Conservation (phyloP, 2,329 filamentous ascomycete genomes). For the Penicillium sp. region DNA sequence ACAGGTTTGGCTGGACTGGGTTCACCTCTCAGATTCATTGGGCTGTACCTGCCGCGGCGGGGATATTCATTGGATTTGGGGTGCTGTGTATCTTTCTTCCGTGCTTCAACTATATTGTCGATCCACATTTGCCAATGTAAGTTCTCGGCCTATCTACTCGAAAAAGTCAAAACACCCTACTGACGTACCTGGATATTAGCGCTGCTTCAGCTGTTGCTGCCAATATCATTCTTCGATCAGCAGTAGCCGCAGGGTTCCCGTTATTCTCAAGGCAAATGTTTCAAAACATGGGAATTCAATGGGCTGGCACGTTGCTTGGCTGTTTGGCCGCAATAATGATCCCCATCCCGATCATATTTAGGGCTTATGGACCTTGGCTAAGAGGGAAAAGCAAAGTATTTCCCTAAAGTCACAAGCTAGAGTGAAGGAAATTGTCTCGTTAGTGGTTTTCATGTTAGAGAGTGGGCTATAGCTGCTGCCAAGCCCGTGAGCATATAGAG, state of each 20-base stretch:
- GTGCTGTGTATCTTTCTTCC: constrained; percentile 29
- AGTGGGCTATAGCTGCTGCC: background rate
- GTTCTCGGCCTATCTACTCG: constrained; percentile 1
- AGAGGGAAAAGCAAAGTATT: constrained; percentile 21
- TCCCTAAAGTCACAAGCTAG: background rate
- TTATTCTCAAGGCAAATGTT: constrained; percentile 36
- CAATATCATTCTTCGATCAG: constrained; percentile 32
- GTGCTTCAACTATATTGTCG: constrained; percentile 34
- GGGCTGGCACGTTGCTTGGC: constrained; percentile 35
- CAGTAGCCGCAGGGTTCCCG: constrained; percentile 31
- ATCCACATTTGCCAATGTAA: constrained; percentile 36
- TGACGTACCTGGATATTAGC: constrained; percentile 11
- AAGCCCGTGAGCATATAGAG: background rate
- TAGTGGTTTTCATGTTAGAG: background rate
- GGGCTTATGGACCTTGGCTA: constrained; percentile 23
- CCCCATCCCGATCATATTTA: constrained; percentile 30
- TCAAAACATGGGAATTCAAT: constrained; percentile 30
- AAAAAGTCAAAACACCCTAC: background rate
- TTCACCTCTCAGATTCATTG: constrained; percentile 26
- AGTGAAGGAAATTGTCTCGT: too few relatives aligned
- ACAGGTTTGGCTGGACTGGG: constrained; percentile 31
- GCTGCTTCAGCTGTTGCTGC: constrained; percentile 35
- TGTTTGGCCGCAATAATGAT: constrained; percentile 30
- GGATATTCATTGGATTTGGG: constrained; percentile 27
- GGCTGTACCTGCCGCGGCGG: constrained; percentile 21